Conservation (phyloP, 768 basidiomycete species). For the Rhizopogon vesiculosus region DNA sequence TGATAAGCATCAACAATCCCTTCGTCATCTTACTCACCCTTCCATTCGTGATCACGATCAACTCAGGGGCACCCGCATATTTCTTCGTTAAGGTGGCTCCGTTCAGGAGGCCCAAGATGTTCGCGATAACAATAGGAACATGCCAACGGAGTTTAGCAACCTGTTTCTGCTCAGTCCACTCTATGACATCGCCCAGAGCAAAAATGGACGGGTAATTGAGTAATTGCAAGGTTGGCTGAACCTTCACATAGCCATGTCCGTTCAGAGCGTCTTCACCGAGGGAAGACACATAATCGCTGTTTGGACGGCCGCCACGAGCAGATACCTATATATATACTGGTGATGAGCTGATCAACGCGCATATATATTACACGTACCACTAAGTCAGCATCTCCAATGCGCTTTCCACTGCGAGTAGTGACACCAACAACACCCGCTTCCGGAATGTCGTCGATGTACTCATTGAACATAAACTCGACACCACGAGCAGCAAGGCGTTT, state of each 20-base stretch:
- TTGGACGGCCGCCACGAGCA: slow-evolving; percentile 35
- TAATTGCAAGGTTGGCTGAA: slow-evolving; percentile 56
- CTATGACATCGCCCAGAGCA: slow-evolving; percentile 62
- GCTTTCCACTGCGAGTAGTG: slow-evolving; percentile 46
- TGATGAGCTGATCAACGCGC: slow-evolving; percentile 1
- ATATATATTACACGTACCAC: slow-evolving; percentile 37
- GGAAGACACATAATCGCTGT: slow-evolving; percentile 48
- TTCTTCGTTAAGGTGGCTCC: slow-evolving; percentile 29
- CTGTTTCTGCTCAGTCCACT: slow-evolving; percentile 62
- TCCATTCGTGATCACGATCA: slow-evolving; percentile 52
- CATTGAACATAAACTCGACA: slow-evolving; percentile 47
- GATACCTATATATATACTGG: slow-evolving; percentile 13
- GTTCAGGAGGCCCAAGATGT: slow-evolving; percentile 41
- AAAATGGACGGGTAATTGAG: slow-evolving; percentile 48
- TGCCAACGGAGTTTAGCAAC: slow-evolving; percentile 44
- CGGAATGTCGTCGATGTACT: slow-evolving; percentile 44
- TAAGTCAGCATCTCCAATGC: slow-evolving; percentile 46
- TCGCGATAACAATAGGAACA: slow-evolving; percentile 38
- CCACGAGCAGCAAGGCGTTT: slow-evolving; percentile 37
- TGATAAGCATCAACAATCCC: slow-evolving; percentile 4
- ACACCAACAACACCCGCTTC: slow-evolving; percentile 33
- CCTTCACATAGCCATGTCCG: slow-evolving; percentile 40
- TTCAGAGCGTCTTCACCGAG: slow-evolving; percentile 35
- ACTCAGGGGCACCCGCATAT: slow-evolving; percentile 48
- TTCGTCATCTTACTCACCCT: slow-evolving; percentile 36